A percentile compares a stretch with the other conserved stretches of the same genome.
phyloP scores from a whole-genome alignment of 495 filamentous ascomycete genomes.

The Xylaria grammica region DNA sequence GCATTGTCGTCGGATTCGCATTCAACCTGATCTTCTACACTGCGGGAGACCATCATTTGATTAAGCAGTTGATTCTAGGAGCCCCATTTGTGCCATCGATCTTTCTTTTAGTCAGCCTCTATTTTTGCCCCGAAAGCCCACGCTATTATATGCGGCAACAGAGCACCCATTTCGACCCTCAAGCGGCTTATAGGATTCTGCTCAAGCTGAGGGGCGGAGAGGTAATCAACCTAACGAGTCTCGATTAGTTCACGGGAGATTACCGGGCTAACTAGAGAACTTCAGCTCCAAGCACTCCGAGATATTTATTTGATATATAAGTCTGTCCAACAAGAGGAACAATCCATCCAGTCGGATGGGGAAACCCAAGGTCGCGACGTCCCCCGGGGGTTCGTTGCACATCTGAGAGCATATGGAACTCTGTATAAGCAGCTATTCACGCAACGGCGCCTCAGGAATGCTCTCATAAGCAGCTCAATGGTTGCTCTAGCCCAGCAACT shows the following conservation, averaged over 20 bases:
- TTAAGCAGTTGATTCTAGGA: slow-evolving; percentile 30
- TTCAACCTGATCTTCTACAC: slow-evolving; percentile 37
- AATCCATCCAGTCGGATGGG: slow-evolving; percentile 14
- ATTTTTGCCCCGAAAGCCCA: slow-evolving; percentile 38
- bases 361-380: not conserved
- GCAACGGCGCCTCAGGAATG: slow-evolving; percentile 34
- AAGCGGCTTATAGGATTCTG: slow-evolving; percentile 33
- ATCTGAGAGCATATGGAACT: slow-evolving; percentile 22
- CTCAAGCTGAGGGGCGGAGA: slow-evolving; percentile 31
- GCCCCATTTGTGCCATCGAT: slow-evolving; percentile 36
- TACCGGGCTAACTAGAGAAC: not conserved
- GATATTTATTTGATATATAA: slow-evolving; percentile 40
- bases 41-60: not conserved
- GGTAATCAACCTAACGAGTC: not conserved
- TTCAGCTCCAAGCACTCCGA: slow-evolving; percentile 38
- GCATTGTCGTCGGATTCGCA: slow-evolving; percentile 39
- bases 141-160: slow-evolving; percentile 38
- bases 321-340: slow-evolving; percentile 35
- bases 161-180: slow-evolving; percentile 30
- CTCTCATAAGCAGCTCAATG: slow-evolving; percentile 34
- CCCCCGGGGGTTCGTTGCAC: slow-evolving; percentile 19
- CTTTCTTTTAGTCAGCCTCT: slow-evolving; percentile 34
- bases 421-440: slow-evolving; percentile 35
- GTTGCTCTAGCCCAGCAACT: slow-evolving; percentile 39
- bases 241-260: not conserved